Evolutionary conservation across 768 basidiomycete genomes (phyloP), one percentile per base, ranked within the genome.

Genomic region (Xerocomellus intermedius): DNA sequence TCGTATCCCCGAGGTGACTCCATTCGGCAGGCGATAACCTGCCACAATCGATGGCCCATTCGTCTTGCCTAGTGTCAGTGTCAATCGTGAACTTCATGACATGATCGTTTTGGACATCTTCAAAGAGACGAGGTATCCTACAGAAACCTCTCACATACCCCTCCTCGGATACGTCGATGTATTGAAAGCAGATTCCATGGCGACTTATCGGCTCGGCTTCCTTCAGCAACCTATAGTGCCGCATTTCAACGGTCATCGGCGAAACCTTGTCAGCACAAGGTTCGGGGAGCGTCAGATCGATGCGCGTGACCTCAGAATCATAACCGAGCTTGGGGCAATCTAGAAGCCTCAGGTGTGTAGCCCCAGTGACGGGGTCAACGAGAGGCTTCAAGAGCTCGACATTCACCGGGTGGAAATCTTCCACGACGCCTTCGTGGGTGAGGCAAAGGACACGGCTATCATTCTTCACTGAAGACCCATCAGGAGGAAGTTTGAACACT

Each of bases 11-110:
- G 16, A 8, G 7, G 2, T 35, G 12, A 16, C 2, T 39, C 53
- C 56, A 57, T 28, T 45, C 22, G 12, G 19, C 24, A 19, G 33
- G 43, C 26, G 6, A 19, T 8, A 42, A 5, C 21, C 32, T 6
- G 28, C 48, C 28, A 8, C 24, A 22, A 13, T 43, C 8, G 8
- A 42, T 5, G 10, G 10, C 33, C 42, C 55, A 52, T 6, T 10
- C 41, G 22, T 49, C 55, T 28, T 45, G 58, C 3, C 30, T 45
- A 4, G 30, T 44, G n/a, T 57, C 55, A 10, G n/a, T n/a, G n/a
- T n/a, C n/a, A n/a, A 59, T 46, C n/a, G 47, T 6, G 17, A 52
- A 57, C 14, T 52, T 57, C 16, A 41, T 8, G 42, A 57, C 12
- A 4, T 26, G 19, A 21, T 42, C 21, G 8, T 19, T 30, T 5